phyloP scores from a whole-genome alignment of 2,329 filamentous ascomycete species.

The Colletotrichum costaricense region DNA sequence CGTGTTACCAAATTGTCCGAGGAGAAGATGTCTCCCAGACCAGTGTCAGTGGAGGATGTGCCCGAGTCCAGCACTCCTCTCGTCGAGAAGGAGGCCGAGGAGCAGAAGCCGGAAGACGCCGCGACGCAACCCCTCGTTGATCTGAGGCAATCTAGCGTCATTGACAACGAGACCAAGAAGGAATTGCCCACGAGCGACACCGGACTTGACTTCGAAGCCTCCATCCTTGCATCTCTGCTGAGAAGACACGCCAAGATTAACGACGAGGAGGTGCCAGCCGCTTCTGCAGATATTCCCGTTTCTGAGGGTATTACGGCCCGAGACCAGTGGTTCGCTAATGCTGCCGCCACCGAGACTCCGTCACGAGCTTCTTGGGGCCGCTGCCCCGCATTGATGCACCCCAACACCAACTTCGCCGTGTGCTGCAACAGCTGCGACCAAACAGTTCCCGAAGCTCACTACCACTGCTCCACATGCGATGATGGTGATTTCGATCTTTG shows the following conservation, averaged over 20 bases:
- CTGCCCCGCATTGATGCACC: constrained; percentile 34
- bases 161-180: constrained; percentile 26
- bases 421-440: constrained; percentile 93
- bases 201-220: constrained; percentile 36
- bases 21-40: constrained; percentile 49
- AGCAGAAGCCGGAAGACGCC: background rate
- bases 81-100: constrained; percentile 38
- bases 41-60: constrained; percentile 64
- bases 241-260: constrained; percentile 34
- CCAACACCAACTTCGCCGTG: constrained; percentile 75
- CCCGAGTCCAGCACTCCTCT: constrained; percentile 45
- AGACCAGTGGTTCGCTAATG: constrained; percentile 46
- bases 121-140: constrained; percentile 35
- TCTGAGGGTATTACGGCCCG: constrained; percentile 41
- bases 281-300: constrained; percentile 38
- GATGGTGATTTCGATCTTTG: constrained; percentile 96
- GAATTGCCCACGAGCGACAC: constrained; percentile 32
- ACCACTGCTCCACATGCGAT: constrained; percentile 94
- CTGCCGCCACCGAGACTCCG: constrained; percentile 11
- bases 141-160: constrained; percentile 39
- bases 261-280: constrained; percentile 17
- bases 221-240: constrained; percentile 35
- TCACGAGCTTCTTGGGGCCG: constrained; percentile 16
- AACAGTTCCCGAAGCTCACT: constrained; percentile 84
- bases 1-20: constrained; percentile 66